Percentiles rank a stretch among this genome's conserved stretches.
phyloP scores from a whole-genome alignment of 768 basidiomycete species.

The Guyanaporus albipodus region DNA sequence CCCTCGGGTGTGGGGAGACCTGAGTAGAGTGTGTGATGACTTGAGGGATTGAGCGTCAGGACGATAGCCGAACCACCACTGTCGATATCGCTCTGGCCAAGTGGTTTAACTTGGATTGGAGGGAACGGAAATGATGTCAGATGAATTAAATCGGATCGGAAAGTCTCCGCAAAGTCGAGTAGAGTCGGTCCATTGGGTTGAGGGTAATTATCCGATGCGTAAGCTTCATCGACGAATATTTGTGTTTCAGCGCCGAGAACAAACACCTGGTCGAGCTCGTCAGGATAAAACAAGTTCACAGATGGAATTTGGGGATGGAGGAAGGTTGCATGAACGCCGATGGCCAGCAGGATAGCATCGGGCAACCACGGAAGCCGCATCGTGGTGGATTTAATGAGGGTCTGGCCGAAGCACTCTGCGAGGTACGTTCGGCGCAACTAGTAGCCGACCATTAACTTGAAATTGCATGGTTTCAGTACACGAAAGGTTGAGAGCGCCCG shows the following conservation, averaged over 20 bases:
- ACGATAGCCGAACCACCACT: constrained; percentile 21
- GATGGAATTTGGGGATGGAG: constrained; percentile 36
- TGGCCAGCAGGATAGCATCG: background rate
- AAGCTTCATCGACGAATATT: constrained; percentile 35
- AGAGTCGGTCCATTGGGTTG: constrained; percentile 29
- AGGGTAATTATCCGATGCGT: constrained; percentile 10
- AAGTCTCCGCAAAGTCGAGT: constrained; percentile 35
- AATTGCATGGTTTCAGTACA: too few species aligned
- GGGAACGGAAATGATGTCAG: constrained; percentile 28
- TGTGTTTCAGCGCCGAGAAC: constrained; percentile 27
- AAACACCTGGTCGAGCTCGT: constrained; percentile 24
- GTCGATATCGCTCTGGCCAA: constrained; percentile 1
- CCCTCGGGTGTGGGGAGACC: constrained; percentile 37
- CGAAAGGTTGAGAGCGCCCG: too few species aligned
- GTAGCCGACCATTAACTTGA: too few species aligned
- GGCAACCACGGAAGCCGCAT: constrained; percentile 1
- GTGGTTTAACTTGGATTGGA: constrained; percentile 19
- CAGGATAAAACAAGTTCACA: constrained; percentile 31
- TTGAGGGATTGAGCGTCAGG: constrained; percentile 27
- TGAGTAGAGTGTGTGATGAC: constrained; percentile 34
- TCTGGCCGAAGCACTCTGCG: background rate
- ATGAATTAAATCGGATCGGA: constrained; percentile 33
- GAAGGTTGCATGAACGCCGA: background rate
- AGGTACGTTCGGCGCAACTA: too few species aligned
- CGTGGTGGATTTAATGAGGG: background rate